Base-by-base conservation (phyloP, 139 green algal species). In the Yamagishiella unicocca region DNA sequence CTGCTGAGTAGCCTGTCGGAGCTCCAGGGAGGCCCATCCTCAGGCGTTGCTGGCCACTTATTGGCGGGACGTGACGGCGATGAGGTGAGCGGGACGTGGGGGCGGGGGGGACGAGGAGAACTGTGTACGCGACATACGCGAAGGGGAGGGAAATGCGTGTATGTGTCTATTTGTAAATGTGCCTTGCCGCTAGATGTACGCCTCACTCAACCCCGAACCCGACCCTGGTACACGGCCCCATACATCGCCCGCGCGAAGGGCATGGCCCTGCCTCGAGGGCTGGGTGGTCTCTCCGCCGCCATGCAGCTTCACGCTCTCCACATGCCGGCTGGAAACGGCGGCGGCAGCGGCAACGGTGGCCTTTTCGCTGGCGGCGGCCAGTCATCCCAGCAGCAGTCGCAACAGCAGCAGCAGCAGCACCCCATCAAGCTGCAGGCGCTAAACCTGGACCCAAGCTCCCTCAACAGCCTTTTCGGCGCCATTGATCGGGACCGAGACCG, bases 381-480 rank as follows among this genome's bases (percentile, higher is more conserved):
- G 31, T 19, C 50, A 25, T 54, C 70, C 40, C 7, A 4, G 24
- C 43, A 81, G 43, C 72, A 64, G 72, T 29, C 29, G 31, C 45
- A 40, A 29, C 43, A 64, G 8, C 72, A 64, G 45, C 72, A 64
- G 43, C 43, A 43, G 38, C 45, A 81, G 22, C 7, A n/a, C 50
- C 75, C 46, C 0, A 29, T 81, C 0, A 83, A 83, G 55, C 35
- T 83, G 42, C 53, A 71, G 76, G 9, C 76, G 37, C 54, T 71
- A 5, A 55, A 55, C 22, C 54, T 83, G n/a, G n/a, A n/a, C n/a
- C n/a, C n/a, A n/a, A n/a, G n/a, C n/a, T n/a, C n/a, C n/a, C n/a
- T n/a, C 1, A 54, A 83, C 35, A 31, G 8, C 38, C 19, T 78
- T 6, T 33, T 35, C 6, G 38, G 70, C 22, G 17, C 35, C 33